Base-by-base conservation (phyloP, 2,329 filamentous ascomycete species). In the Exophiala dermatitidis region DNA sequence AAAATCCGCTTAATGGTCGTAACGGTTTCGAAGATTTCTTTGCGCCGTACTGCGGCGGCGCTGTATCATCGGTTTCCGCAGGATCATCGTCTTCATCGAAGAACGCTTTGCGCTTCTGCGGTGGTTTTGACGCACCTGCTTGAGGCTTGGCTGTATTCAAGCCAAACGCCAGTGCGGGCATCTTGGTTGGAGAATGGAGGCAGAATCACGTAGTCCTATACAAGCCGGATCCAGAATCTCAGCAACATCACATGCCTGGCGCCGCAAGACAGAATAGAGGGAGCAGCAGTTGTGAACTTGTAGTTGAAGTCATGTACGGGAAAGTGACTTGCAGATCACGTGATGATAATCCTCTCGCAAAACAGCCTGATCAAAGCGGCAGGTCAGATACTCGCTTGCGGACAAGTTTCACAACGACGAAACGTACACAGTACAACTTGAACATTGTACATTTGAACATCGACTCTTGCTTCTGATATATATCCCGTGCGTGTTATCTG, bases 31-130 rank as follows among this genome's bases (percentile, higher is more conserved):
- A 65, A 6, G 72, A 46, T 3, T 69, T 63, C 56, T 46, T 60
- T 50, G 33, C 57, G 50, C 44, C 51, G 40, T 50, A 53, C 54
- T 31, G 49, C n/a, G 50, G 46, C n/a, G 54, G 49, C n/a, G 50
- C 43, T 10, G 54, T 31, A 31, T 54, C 57, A 19, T 56, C 48
- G 31, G 57, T 50, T 41, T 56, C 52, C n/a, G 56, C 40, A 8
- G 62, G 72, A 1, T 71, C 72, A 44, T 72, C 71, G 10, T 67
- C 66, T 26, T 66, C 61, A 44, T 71, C 72, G 60, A 76, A 75
- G 34, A 75, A 68, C 8, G 69, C 73, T 64, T 75, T 77, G 55
- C 74, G 72, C 59, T 76, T 76, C 57, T 73, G 70, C 33, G 65
- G 64, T n/a, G 65, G 60, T 42, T 66, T 66, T n/a, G 59, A 54